Evolutionary conservation across 2,329 filamentous ascomycete genomes (phyloP), one percentile per base, ranked within the genome.

Genomic region (Dissoconium aciculare): DNA sequence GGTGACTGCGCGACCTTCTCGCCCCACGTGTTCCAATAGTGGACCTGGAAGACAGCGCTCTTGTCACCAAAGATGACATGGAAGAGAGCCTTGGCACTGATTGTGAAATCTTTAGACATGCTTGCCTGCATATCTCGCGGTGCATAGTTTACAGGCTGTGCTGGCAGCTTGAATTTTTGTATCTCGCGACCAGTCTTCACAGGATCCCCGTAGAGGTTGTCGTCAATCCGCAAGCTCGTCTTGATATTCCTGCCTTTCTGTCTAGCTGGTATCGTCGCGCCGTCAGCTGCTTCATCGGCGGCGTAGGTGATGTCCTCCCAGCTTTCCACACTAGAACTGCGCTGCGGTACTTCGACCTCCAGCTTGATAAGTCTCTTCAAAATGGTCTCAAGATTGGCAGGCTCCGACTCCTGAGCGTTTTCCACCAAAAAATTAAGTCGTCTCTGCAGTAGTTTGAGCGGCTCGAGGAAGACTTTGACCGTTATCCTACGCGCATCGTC

Each of bases 51-150:
- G 23, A 95, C 76, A 17, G 85, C 82, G 52, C 82, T 92, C 58
- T 87, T 92, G 55, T 98, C 89, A 21, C 89, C 89, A 55, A 95
- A 98, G 30, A 98, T 68, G 11, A 95, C 81, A 50, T 95, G 87
- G 54, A 95, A 98, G 35, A 93, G 74, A 0, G 82, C 83, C 55
- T 98, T 95, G 27, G 89, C 78, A 39, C 82, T 91, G 37, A 95
- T 76, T 42, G 91, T 79, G 52, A 92, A 93, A 41, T 83, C 70
- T 38, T 80, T 73, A 52, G 92, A 81, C 1, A 80, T 71, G 5
- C 77, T 76, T 42, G 78, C 68, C 40, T 71, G 66, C 70, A 92
- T 85, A 31, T 77, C 81, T 38, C 78, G 71, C 1, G 89, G 89
- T 35, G 83, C 77, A 51, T 87, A 94, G 8, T 79, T 62, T 2